Evolutionary conservation across 148 eudicot genomes (phyloP).

Genomic region (Talinum fruticosum): DNA sequence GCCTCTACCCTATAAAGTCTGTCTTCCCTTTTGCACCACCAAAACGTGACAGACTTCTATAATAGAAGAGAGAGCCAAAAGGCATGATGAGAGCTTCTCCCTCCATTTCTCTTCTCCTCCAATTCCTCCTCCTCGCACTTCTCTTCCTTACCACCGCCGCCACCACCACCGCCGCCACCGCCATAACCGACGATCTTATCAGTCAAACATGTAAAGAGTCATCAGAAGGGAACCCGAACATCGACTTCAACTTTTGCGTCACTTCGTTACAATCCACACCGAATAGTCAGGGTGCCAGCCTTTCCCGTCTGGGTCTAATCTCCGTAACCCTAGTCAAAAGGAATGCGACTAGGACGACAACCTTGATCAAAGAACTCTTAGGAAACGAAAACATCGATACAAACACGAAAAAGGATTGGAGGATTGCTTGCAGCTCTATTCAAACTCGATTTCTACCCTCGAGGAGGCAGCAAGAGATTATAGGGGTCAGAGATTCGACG

Average conservation of each 20-base stretch:
- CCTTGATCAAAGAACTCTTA: conserved; percentile 14
- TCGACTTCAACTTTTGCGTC: conserved; percentile 42
- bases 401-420: conserved; percentile 22
- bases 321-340: conserved; percentile 33
- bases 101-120: neutral
- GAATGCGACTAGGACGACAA: conserved; percentile 44
- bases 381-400: neutral
- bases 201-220: conserved; percentile 30
- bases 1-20: no score
- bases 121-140: neutral
- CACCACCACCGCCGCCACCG: conserved; percentile 10
- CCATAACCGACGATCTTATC: conserved; percentile 19
- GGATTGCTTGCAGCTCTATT: conserved; percentile 43
- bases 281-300: conserved; percentile 21
- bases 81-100: neutral
- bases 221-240: conserved; percentile 12
- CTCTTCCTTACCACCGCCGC: neutral
- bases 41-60: neutral
- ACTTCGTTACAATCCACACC: conserved; percentile 34
- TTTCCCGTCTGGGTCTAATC: conserved; percentile 36
- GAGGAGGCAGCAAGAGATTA: conserved; percentile 37
- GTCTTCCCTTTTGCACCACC: neutral
- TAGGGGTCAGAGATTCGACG: conserved; percentile 22
- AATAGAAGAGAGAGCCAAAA: no score
- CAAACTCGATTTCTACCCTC: conserved; percentile 32